Evolutionary conservation across 164 flowering plant species (phyloP).

Genomic region (Hamamelis virginiana): DNA sequence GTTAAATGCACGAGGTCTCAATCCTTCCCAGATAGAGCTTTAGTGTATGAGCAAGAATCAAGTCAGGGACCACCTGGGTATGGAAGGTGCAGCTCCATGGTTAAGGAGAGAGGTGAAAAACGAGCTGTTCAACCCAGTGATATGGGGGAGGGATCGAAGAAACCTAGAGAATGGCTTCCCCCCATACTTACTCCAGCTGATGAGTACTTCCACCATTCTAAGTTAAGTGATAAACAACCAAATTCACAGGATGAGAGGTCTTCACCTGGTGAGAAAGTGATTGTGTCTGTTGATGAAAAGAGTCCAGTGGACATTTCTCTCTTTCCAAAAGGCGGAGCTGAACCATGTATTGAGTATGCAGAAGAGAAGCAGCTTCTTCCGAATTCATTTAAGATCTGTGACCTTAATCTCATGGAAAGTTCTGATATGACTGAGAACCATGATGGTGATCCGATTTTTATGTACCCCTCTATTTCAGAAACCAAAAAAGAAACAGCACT

Average conservation of each 20-base stretch:
- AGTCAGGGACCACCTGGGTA: slow-evolving; percentile 32
- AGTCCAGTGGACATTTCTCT: slow-evolving; percentile 26
- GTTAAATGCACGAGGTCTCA: slow-evolving; percentile 29
- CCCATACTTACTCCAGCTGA: slow-evolving; percentile 25
- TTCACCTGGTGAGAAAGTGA: slow-evolving; percentile 26
- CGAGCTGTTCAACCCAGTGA: slow-evolving; percentile 39
- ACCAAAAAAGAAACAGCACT: slow-evolving; percentile 34
- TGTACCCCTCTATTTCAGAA: slow-evolving; percentile 37
- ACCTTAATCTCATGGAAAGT: slow-evolving; percentile 76
- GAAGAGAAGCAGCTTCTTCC: slow-evolving; percentile 76
- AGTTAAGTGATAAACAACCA: slow-evolving; percentile 26
- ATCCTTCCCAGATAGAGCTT: slow-evolving; percentile 39
- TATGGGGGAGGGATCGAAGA: slow-evolving; percentile 43
- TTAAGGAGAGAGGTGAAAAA: slow-evolving; percentile 56
- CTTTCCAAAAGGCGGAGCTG: slow-evolving; percentile 28
- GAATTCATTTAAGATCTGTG: slow-evolving; percentile 80
- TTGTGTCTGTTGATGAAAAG: slow-evolving; percentile 31
- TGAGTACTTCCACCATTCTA: slow-evolving; percentile 31
- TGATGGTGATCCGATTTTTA: slow-evolving; percentile 28
- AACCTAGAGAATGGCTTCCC: slow-evolving; percentile 59
- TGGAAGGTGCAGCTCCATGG: slow-evolving; percentile 34
- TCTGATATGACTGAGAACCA: slow-evolving; percentile 59
- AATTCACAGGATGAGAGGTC: slow-evolving; percentile 21
- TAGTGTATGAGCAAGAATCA: slow-evolving; percentile 32
- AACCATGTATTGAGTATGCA: slow-evolving; percentile 30